Conservation (phyloP, 768 basidiomycete genomes). For the Leccinellum rugosiceps region DNA sequence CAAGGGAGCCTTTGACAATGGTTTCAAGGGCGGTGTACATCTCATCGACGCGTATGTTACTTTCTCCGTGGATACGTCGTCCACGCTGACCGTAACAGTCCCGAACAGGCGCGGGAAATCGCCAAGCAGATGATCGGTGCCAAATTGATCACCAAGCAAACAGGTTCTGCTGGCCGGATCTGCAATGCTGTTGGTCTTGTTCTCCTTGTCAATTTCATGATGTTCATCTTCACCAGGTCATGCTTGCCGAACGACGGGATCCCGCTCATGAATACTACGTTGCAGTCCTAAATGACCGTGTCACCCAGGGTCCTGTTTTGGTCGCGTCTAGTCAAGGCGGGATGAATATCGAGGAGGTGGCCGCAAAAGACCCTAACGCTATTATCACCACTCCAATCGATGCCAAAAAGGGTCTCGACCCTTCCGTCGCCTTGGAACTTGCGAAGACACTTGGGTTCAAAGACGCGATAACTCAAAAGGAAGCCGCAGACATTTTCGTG, state of each 20-base stretch:
- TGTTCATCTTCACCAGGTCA: conserved; percentile 59
- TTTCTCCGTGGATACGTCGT: not conserved
- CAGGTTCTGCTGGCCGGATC: conserved; percentile 84
- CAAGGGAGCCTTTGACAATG: conserved; percentile 95
- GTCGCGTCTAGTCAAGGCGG: conserved; percentile 94
- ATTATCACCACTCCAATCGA: conserved; percentile 95
- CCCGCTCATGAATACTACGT: conserved; percentile 98
- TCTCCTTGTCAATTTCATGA: not conserved
- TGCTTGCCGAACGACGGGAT: conserved; percentile 94
- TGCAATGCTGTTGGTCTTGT: conserved; percentile 82
- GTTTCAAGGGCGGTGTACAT: conserved; percentile 97
- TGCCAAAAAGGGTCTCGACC: conserved; percentile 76
- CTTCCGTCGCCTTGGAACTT: conserved; percentile 65
- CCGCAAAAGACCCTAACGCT: conserved; percentile 88
- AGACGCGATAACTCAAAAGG: conserved; percentile 60
- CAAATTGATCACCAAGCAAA: conserved; percentile 98
- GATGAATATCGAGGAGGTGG: conserved; percentile 99
- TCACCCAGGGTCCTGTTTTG: conserved; percentile 82
- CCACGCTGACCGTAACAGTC: conserved; percentile 42
- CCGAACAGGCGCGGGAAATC: conserved; percentile 82
- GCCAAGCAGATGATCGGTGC: conserved; percentile 93
- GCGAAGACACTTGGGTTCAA: conserved; percentile 93
- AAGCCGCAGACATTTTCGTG: conserved; percentile 92
- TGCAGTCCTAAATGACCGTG: conserved; percentile 94
- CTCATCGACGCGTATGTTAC: conserved; percentile 72